Base-by-base conservation (phyloP, 352 stramenopile genomes). In the Pythium aquatile region DNA sequence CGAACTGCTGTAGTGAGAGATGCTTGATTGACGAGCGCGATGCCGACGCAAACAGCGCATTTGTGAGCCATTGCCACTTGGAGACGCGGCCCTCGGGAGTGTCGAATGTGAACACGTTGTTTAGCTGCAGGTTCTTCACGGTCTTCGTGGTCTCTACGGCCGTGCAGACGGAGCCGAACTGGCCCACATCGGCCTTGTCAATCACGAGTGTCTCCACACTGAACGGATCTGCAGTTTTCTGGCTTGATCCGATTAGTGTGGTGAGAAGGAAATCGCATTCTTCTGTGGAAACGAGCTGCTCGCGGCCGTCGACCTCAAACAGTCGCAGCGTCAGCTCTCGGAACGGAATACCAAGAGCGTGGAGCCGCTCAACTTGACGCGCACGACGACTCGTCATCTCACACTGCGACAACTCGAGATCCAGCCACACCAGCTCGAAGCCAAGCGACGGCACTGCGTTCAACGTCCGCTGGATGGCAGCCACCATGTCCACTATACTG, bases 21-120 rank as follows among this genome's bases (percentile, higher is more conserved):
- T 61, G 63, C 55, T 64, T 69, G 55, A 69, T 47, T 4, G 63
- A 69, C 4, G 63, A 60, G 4, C 8, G n/a, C 3, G 63, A 63
- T 9, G 6, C 10, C 7, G 44, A 29, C 14, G 48, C 16, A 14
- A 63, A 44, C 10, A 69, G 1, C 11, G 63, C 55, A 1, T 28
- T 29, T 1, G 63, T 28, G 26, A 69, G 55, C 55, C 48, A 64
- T 30, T 55, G 42, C 63, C 63, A 69, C 55, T 69, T 69, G 28
- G 26, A 16, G 3, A 14, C 3, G 3, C 48, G 55, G 0, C 63
- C 47, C 0, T 17, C 39, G 1, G 28, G 24, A 14, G n/a, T 51
- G 39, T 64, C 55, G 32, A 64, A 64, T 6, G 44, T 55, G 40
- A 63, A 69, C 8, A 69, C 56, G 24, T 54, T 55, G 16, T 49